Conservation (phyloP, 2,329 filamentous ascomycete species). For the Allantophomopsis cytisporea region DNA sequence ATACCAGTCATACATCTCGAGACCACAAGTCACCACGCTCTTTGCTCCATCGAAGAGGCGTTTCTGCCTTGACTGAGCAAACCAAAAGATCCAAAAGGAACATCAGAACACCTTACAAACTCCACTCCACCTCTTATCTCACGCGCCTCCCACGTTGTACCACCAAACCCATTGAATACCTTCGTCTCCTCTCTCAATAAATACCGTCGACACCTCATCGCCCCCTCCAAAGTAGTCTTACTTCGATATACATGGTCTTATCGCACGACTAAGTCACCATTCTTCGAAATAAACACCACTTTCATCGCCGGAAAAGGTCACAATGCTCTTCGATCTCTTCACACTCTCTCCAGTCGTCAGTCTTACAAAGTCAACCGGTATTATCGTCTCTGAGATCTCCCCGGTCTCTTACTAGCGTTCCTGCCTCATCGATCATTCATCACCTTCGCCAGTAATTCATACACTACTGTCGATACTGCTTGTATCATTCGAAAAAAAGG, state of each 20-base stretch:
- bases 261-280: conserved; percentile 15
- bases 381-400: conserved; percentile 34
- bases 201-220: conserved; percentile 1
- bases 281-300: conserved; percentile 15
- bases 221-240: not conserved
- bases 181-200: too few species aligned
- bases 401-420: conserved; percentile 23
- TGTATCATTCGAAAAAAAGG: too few species aligned
- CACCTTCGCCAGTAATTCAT: conserved; percentile 19
- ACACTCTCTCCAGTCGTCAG: conserved; percentile 44
- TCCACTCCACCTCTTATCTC: too few species aligned
- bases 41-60: too few species aligned
- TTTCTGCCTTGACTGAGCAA: too few species aligned
- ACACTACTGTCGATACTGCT: too few species aligned
- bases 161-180: not conserved
- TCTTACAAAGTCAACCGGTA: conserved; percentile 46
- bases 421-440: conserved; percentile 28
- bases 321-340: conserved; percentile 44
- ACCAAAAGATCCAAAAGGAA: too few species aligned
- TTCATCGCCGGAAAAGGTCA: conserved; percentile 21
- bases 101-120: too few species aligned
- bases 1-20: too few species aligned
- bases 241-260: conserved; percentile 13
- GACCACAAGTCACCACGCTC: too few species aligned
- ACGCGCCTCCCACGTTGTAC: not conserved